A percentile compares a stretch with the other conserved stretches of the same genome.
Conservation (phyloP, 2,329 filamentous ascomycete species). For the Aureobasidium sp. region DNA sequence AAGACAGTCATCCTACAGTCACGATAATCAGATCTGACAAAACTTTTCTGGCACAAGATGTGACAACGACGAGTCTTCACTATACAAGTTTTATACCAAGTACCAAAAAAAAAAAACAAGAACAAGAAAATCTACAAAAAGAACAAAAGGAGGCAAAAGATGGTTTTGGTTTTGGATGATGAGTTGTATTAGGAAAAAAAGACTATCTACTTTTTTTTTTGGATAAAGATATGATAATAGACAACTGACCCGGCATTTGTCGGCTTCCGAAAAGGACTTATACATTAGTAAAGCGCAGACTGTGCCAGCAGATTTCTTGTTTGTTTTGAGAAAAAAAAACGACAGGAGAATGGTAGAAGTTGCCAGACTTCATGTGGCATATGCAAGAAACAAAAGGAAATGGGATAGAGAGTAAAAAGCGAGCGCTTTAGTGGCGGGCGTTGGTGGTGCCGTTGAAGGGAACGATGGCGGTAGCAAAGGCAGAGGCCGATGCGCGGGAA, state of each 20-base stretch:
- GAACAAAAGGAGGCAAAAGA: no score
- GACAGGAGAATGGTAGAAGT: not conserved
- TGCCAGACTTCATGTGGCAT: slow-evolving; percentile 2
- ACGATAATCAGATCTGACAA: no score
- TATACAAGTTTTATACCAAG: no score
- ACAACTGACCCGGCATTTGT: not conserved
- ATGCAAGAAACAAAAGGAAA: not conserved
- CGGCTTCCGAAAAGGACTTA: not conserved
- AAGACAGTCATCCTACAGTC: no score
- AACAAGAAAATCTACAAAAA: no score
- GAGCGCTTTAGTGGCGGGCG: not conserved
- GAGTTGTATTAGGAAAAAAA: not conserved
- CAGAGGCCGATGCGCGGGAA: slow-evolving; percentile 3
- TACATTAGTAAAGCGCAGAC: not conserved
- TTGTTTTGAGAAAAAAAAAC: not conserved
- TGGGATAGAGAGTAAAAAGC: not conserved
- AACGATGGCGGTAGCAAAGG: not conserved
- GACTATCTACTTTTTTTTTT: slow-evolving; percentile 6
- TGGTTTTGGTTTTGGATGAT: no score
- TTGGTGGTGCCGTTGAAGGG: slow-evolving; percentile 9
- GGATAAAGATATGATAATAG: not conserved
- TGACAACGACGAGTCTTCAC: no score
- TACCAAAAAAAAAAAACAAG: no score
- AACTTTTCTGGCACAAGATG: no score
- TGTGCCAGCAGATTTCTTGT: not conserved